phyloP scores from a whole-genome alignment of 768 basidiomycete genomes.

The Ramaria sp. region DNA sequence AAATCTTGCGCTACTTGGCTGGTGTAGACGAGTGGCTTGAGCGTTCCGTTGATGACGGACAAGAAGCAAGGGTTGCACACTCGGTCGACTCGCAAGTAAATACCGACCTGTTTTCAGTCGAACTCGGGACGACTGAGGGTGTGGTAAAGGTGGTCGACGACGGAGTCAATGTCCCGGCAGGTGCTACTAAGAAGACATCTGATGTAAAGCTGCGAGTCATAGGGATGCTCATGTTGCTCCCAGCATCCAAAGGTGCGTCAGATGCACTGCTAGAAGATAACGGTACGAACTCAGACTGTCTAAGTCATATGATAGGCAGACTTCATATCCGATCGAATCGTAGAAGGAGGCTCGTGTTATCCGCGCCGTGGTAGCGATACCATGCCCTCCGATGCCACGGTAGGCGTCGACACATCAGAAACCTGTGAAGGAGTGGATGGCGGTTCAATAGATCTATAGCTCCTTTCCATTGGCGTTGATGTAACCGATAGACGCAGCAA shows the following conservation, averaged over 20 bases:
- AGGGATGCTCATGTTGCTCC: too few relatives aligned
- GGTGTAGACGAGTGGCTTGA: slow-evolving; percentile 71
- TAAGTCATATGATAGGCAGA: slow-evolving; percentile 6
- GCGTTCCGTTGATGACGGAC: slow-evolving; percentile 24
- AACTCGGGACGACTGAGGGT: slow-evolving; percentile 20
- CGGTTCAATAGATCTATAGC: not conserved
- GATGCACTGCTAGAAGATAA: not conserved
- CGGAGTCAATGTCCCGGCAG: slow-evolving; percentile 16
- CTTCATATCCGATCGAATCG: slow-evolving; percentile 8
- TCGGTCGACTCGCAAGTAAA: slow-evolving; percentile 36
- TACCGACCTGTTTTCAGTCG: slow-evolving; percentile 27
- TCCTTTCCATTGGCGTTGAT: slow-evolving; percentile 5
- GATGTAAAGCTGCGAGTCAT: not conserved
- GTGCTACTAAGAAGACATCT: slow-evolving; percentile 4
- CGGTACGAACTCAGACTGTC: slow-evolving; percentile 7
- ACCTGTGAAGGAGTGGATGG: not conserved
- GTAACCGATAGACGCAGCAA: not conserved
- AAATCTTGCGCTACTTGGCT: slow-evolving; percentile 70
- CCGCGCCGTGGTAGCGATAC: not conserved
- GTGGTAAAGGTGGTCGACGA: slow-evolving; percentile 17
- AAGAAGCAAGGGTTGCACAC: slow-evolving; percentile 9
- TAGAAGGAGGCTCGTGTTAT: not conserved
- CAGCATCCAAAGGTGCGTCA: not conserved
- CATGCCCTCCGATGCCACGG: not conserved
- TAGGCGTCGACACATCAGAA: not conserved